phyloP scores from a whole-genome alignment of 129 eudicot genomes.

The Ambrosia trifida region DNA sequence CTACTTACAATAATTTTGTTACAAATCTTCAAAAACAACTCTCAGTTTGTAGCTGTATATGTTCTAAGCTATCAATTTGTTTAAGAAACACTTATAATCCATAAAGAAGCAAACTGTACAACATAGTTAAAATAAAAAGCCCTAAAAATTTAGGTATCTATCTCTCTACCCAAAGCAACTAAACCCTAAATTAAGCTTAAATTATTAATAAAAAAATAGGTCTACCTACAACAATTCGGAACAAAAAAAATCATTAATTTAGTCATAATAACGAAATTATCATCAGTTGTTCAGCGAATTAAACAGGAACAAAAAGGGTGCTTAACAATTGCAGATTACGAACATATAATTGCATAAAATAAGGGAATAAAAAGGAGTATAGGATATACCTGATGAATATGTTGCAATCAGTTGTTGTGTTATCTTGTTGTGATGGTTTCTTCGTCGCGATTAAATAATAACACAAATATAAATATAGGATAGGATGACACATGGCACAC shows the following conservation, averaged over 20 bases:
- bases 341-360: constrained; percentile 1
- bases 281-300: not conserved
- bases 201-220: not conserved
- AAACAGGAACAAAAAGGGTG: not conserved
- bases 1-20: not conserved
- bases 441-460: constrained; percentile 10
- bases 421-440: no score
- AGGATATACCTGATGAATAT: constrained; percentile 12
- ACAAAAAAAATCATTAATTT: not conserved
- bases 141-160: not conserved
- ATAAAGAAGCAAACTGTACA: no score
- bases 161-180: not conserved
- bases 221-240: constrained; percentile 13
- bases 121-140: no score
- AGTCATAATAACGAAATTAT: not conserved
- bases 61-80: no score
- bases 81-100: no score
- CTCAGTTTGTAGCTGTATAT: not conserved
- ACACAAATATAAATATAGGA: no score
- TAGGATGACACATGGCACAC: no score
- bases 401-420: constrained; percentile 25
- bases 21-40: not conserved
- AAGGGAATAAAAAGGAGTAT: constrained; percentile 1
- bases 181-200: constrained; percentile 28
- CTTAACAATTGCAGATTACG: constrained; percentile 6